A percentile compares a stretch with the other conserved stretches of the same genome.
Conservation (phyloP, 179 eudicot genomes). For the Silene noctiflora region DNA sequence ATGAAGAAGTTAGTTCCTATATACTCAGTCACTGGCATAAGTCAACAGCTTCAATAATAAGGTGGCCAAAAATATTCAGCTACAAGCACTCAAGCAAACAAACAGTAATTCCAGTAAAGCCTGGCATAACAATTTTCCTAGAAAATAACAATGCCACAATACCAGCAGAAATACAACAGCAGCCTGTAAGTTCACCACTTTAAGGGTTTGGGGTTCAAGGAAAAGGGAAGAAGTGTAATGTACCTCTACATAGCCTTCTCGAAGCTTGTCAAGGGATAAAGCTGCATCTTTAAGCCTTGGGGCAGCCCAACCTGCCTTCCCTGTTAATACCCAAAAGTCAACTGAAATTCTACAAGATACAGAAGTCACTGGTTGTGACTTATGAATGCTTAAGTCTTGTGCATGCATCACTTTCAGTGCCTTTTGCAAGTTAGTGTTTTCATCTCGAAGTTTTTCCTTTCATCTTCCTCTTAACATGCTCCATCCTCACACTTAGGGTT, state of each 20-base stretch:
- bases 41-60: background rate
- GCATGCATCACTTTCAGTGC: too few relatives aligned
- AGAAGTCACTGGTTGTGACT: background rate
- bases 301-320: constrained; percentile 89
- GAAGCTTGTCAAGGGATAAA: constrained; percentile 80
- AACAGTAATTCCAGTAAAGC: background rate
- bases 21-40: background rate
- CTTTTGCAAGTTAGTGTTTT: background rate
- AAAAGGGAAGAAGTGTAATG: background rate
- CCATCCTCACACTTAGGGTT: background rate
- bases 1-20: background rate
- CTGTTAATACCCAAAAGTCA: constrained; percentile 29
- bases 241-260: constrained; percentile 92
- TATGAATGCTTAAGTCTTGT: too few relatives aligned
- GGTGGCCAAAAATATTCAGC: background rate
- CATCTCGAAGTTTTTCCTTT: background rate
- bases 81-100: background rate
- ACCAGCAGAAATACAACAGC: background rate
- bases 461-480: background rate
- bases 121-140: background rate
- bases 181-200: background rate
- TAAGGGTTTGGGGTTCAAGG: background rate
- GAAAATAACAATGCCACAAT: background rate
- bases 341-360: background rate
- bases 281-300: constrained; percentile 95